Evolutionary conservation across 2,329 filamentous ascomycete genomes (phyloP).

Genomic region (Dichotomopilus funicola): DNA sequence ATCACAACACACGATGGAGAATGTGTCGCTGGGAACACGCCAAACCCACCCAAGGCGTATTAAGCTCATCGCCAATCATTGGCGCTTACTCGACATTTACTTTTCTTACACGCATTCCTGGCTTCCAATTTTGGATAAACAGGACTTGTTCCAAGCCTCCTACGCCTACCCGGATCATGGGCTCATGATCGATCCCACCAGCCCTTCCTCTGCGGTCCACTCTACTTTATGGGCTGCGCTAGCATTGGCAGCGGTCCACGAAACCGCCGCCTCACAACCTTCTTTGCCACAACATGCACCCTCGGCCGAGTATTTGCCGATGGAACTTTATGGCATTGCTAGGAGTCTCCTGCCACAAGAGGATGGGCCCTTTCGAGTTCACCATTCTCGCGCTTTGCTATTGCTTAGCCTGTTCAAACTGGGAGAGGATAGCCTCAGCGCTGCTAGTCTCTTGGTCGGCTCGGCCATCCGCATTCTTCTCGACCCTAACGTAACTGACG

Average conservation of each 20-base stretch:
- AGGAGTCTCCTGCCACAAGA: slow-evolving; percentile 43
- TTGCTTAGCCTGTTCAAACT: slow-evolving; percentile 58
- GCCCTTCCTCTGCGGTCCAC: slow-evolving; percentile 36
- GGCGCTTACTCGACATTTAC: slow-evolving; percentile 62
- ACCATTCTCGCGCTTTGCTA: slow-evolving; percentile 50
- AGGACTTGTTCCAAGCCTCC: slow-evolving; percentile 48
- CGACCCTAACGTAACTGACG: slow-evolving; percentile 17
- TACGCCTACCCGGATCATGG: slow-evolving; percentile 34
- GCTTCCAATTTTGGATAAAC: slow-evolving; percentile 67
- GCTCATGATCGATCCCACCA: slow-evolving; percentile 18
- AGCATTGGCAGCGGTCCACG: slow-evolving; percentile 51
- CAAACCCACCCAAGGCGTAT: background rate
- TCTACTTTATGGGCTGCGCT: slow-evolving; percentile 56
- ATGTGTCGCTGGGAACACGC: background rate
- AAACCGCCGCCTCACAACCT: slow-evolving; percentile 28
- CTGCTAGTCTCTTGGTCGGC: slow-evolving; percentile 60
- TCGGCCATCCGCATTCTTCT: slow-evolving; percentile 52
- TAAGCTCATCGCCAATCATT: slow-evolving; percentile 47
- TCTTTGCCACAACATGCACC: slow-evolving; percentile 11
- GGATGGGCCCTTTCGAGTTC: slow-evolving; percentile 41
- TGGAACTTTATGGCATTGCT: slow-evolving; percentile 45
- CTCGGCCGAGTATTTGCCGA: slow-evolving; percentile 25
- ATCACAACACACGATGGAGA: background rate
- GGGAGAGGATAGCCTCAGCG: slow-evolving; percentile 47
- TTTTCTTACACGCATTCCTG: slow-evolving; percentile 71